These are phyloP conservation scores for Spathaspora sp. DNA, from an alignment of 1,139 yeast species.

Conservation along the genomic window DNA sequence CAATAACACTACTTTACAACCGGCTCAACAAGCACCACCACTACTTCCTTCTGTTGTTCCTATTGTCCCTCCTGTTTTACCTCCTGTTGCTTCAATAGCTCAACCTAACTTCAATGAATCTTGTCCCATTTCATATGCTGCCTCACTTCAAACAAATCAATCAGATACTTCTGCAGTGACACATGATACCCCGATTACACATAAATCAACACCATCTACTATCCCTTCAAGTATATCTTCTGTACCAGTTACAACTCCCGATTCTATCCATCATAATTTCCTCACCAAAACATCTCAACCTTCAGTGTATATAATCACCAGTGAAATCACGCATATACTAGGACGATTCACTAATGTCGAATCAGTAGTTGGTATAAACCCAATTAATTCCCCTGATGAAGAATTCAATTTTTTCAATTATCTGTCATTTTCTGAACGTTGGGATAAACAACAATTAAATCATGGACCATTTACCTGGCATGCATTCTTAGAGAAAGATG, in stretches of 20 bases:
- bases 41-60: background rate
- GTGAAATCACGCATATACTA: conserved; percentile 7
- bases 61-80: background rate
- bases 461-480: conserved; percentile 42
- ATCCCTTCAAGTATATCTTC: background rate
- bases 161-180: background rate
- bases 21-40: background rate
- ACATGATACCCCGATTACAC: background rate
- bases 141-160: background rate
- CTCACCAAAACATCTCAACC: conserved; percentile 15
- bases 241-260: background rate
- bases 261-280: conserved; percentile 7
- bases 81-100: background rate
- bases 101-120: background rate
- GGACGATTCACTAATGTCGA: conserved; percentile 1
- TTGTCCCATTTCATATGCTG: background rate
- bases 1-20: background rate
- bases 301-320: conserved; percentile 4
- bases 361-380: conserved; percentile 25
- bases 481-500: conserved; percentile 33
- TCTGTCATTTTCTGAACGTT: conserved; percentile 21
- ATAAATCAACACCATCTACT: background rate
- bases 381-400: conserved; percentile 21
- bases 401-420: conserved; percentile 30
- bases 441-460: conserved; percentile 21